A percentile compares a stretch with the other conserved stretches of the same genome.
Conservation (phyloP, 352 stramenopile species). For the Globisporangium polare region DNA sequence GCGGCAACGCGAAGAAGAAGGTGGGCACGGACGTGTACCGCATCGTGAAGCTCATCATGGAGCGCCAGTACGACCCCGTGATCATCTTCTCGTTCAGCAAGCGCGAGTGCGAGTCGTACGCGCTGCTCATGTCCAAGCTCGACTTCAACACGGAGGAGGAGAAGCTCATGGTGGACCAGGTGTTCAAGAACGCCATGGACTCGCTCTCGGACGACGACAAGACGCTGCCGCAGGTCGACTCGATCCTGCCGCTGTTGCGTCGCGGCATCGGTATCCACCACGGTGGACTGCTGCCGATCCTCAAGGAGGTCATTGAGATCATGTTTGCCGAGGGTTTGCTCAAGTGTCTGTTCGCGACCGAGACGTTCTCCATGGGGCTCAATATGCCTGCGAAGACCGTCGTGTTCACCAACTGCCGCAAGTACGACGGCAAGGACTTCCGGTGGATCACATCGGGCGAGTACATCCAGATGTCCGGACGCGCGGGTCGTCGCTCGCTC, state of each 20-base stretch:
- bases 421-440: constrained; percentile 96
- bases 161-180: constrained; percentile 95
- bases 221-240: constrained; percentile 96
- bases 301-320: constrained; percentile 98
- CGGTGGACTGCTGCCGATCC: constrained; percentile 97
- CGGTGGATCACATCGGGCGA: constrained; percentile 96
- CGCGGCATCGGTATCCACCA: constrained; percentile 99
- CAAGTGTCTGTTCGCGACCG: constrained; percentile 98
- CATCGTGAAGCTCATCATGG: constrained; percentile 99
- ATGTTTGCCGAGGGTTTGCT: constrained; percentile 94
- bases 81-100: constrained; percentile 99
- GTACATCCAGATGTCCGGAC: constrained; percentile 94
- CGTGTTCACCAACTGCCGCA: constrained; percentile 97
- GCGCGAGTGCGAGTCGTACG: constrained; percentile 95
- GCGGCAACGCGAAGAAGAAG: constrained; percentile 86
- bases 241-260: constrained; percentile 95
- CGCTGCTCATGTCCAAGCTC: constrained; percentile 90
- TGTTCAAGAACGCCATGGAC: constrained; percentile 98
- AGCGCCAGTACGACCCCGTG: constrained; percentile 95
- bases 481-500: constrained; percentile 96
- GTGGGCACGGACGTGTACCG: constrained; percentile 94
- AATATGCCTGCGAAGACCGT: constrained; percentile 99
- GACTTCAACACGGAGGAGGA: constrained; percentile 98
- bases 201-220: constrained; percentile 96
- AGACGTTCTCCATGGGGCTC: constrained; percentile 97